Conservation (phyloP, 139 green algal species). For the Haematococcus lacustris region DNA sequence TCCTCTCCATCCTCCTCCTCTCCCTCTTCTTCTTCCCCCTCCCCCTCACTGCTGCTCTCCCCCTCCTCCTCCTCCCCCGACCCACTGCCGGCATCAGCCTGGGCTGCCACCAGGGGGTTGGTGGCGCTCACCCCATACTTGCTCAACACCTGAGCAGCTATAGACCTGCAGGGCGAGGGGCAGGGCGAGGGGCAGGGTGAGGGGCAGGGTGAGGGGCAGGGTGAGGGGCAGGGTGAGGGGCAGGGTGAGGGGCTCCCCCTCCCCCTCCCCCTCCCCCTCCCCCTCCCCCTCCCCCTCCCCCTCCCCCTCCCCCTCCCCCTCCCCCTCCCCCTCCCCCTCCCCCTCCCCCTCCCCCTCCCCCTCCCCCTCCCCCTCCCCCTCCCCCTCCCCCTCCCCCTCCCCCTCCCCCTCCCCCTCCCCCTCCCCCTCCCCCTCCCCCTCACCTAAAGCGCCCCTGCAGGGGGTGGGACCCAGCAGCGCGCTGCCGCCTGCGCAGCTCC, state of each 20-base stretch:
- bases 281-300: constrained; percentile 23
- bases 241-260: background rate
- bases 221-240: background rate
- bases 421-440: constrained; percentile 1
- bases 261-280: background rate
- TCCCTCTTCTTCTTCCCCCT: constrained; percentile 11
- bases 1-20: no score
- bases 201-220: background rate
- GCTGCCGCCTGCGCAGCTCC: constrained; percentile 43
- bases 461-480: constrained; percentile 61
- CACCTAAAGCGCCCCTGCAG: constrained; percentile 51
- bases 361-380: no score
- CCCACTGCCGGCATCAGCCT: constrained; percentile 2
- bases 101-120: constrained; percentile 18
- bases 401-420: constrained; percentile 21
- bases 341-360: no score
- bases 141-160: constrained; percentile 27
- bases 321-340: no score
- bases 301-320: constrained; percentile 7
- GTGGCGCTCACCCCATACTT: constrained; percentile 33
- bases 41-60: no score
- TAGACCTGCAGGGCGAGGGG: constrained; percentile 12
- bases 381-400: background rate
- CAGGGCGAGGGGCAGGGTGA: background rate
- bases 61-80: no score